A percentile compares a stretch with the other conserved stretches of the same genome.
Conservation (phyloP, 2,329 filamentous ascomycete genomes). For the Atkinsonella hypoxylon region DNA sequence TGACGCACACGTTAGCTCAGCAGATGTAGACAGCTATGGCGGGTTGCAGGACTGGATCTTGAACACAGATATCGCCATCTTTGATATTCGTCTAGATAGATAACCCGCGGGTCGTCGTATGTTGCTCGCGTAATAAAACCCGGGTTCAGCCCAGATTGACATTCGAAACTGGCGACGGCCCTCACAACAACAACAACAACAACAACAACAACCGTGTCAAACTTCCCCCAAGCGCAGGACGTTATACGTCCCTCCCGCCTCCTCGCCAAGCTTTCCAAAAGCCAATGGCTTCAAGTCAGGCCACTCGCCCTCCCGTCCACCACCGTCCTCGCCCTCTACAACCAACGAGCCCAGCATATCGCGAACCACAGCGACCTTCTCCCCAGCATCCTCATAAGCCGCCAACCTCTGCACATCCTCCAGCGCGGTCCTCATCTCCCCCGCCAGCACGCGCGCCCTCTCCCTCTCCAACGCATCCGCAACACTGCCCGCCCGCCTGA, state of each 20-base stretch:
- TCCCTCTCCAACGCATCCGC: constrained; percentile 15
- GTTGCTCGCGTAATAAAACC: no score
- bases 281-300: constrained; percentile 11
- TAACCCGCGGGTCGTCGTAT: no score
- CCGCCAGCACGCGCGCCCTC: constrained; percentile 16
- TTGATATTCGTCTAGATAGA: no score
- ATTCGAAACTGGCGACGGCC: background rate
- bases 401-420: constrained; percentile 16
- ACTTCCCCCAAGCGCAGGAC: constrained; percentile 8
- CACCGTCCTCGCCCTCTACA: background rate
- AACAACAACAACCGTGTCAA: background rate
- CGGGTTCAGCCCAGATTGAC: no score
- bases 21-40: background rate
- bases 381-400: constrained; percentile 10
- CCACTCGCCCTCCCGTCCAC: background rate
- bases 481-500: constrained; percentile 12
- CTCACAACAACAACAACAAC: background rate
- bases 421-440: constrained; percentile 15
- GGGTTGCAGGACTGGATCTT: background rate
- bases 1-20: no score
- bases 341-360: constrained; percentile 15
- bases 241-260: constrained; percentile 3
- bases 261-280: constrained; percentile 9
- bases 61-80: no score
- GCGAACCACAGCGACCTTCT: constrained; percentile 14